Evolutionary conservation across 2,329 filamentous ascomycete genomes (phyloP), one percentile per base, ranked within the genome.

Genomic region (Colletotrichum lini): DNA sequence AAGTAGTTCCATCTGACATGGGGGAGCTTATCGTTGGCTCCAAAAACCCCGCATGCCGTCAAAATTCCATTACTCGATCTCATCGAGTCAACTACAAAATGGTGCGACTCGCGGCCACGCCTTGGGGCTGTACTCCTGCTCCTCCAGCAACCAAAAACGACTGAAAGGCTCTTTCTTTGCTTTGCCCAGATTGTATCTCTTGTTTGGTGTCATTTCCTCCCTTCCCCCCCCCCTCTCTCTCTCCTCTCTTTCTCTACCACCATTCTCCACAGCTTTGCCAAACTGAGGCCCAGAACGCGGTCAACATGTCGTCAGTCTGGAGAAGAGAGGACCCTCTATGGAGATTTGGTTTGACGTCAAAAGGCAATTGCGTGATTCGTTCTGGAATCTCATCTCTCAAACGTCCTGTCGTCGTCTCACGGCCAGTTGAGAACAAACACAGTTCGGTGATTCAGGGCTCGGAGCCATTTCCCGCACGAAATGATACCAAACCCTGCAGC

Each of bases 51-150:
- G 69, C 72, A 68, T 67, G 63, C 67, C 56, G 26, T 45, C 30
- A 38, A 66, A 73, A 65, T 52, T 84, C 75, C 75, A 73, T 76
- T 76, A 76, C 74, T 76, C 74, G 72, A 76, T 75, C 60, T 65
- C 65, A 76, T 76, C 72, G 74, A 75, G 74, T 76, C 73, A 76
- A 75, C 66, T 35, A 47, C 66, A 44, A 58, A 69, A 60, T 47
- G 23, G 50, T n/a, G 53, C 44, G 50, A 44, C n/a, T 58, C 18
- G 42, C 49, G 58, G 60, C 59, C 26, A 65, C 42, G 54, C 30
- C 60, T 42, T 47, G 26, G 67, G 47, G 23, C 54, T 13, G 4
- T 42, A 52, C 3, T 26, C 26, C 26, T 26, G 1, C 23, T 26
- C 50, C 52, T 52, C 44, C n/a, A 30, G 30, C 13, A 54, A 38